Conservation (phyloP, 2,329 filamentous ascomycete species). For the Trichoderma sp. region DNA sequence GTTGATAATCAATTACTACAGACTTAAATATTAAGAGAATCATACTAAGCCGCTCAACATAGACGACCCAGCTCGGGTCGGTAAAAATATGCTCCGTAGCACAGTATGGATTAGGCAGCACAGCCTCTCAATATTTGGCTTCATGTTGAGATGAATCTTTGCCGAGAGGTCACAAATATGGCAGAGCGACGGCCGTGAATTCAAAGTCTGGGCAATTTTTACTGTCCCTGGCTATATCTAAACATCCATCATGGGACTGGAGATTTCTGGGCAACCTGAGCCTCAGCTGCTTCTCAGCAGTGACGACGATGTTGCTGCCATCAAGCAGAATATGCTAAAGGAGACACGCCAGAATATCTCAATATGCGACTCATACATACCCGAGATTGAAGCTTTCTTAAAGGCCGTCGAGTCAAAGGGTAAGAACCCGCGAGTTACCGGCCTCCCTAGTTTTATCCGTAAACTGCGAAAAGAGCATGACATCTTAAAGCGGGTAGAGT, state of each 20-base stretch:
- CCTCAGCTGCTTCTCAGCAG: not conserved
- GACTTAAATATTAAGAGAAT: not conserved
- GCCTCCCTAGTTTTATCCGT: conserved; percentile 35
- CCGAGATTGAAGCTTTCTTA: conserved; percentile 33
- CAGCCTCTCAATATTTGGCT: not conserved
- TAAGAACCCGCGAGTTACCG: conserved; percentile 31
- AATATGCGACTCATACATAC: conserved; percentile 26
- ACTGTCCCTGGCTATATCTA: not conserved
- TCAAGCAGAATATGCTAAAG: conserved; percentile 26
- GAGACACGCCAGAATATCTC: conserved; percentile 26
- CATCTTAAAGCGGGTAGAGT: conserved; percentile 27
- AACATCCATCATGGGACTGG: not conserved
- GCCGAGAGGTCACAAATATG: not conserved
- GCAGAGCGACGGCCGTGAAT: not conserved
- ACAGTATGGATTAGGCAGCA: conserved; percentile 24
- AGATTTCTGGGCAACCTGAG: not conserved
- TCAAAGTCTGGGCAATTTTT: not conserved
- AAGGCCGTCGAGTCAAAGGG: conserved; percentile 19
- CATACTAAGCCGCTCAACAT: not conserved
- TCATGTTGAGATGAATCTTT: not conserved
- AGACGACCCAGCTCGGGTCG: not conserved
- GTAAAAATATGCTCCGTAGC: conserved; percentile 19
- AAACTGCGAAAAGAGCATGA: conserved; percentile 32
- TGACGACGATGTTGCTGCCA: conserved; percentile 8
- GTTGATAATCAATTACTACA: not conserved